A percentile compares a stretch with the other conserved stretches of the same genome.
phyloP scores from a whole-genome alignment of 495 filamentous ascomycete species.

The Penicillium angulare region DNA sequence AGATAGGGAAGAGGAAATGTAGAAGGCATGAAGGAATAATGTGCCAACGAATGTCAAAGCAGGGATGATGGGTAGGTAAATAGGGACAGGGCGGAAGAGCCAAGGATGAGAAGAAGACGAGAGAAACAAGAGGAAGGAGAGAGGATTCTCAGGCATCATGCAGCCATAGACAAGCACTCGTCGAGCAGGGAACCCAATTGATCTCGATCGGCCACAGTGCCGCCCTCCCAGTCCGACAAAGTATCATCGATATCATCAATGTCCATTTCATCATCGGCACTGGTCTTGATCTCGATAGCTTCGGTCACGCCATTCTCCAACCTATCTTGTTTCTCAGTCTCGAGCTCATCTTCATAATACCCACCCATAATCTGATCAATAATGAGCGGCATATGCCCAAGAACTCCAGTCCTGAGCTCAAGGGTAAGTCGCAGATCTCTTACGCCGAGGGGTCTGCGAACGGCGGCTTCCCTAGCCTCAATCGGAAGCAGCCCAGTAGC shows the following conservation, averaged over 20 bases:
- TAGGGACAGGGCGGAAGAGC: background rate
- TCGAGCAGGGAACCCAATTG: conserved; percentile 71
- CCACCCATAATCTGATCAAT: conserved; percentile 67
- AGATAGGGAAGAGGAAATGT: conserved; percentile 7
- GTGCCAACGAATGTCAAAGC: conserved; percentile 9
- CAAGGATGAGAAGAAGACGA: background rate
- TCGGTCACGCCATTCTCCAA: conserved; percentile 27
- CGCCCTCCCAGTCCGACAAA: conserved; percentile 71
- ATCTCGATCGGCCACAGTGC: conserved; percentile 55
- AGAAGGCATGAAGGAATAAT: conserved; percentile 8
- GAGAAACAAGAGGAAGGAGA: background rate
- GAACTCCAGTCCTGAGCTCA: conserved; percentile 67
- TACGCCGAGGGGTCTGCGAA: conserved; percentile 67
- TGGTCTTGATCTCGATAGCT: conserved; percentile 38
- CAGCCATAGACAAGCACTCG: conserved; percentile 50
- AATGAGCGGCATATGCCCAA: conserved; percentile 75
- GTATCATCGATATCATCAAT: conserved; percentile 55
- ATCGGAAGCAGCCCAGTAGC: conserved; percentile 70
- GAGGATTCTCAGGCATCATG: conserved; percentile 28
- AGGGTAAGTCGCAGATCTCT: conserved; percentile 76
- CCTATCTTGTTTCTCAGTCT: conserved; percentile 54
- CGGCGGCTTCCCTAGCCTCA: conserved; percentile 66
- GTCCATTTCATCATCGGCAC: conserved; percentile 54
- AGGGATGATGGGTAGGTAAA: background rate
- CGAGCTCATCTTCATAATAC: conserved; percentile 74